Conservation (phyloP, 2,329 filamentous ascomycete species). For the Colletotrichum gigasporum region DNA sequence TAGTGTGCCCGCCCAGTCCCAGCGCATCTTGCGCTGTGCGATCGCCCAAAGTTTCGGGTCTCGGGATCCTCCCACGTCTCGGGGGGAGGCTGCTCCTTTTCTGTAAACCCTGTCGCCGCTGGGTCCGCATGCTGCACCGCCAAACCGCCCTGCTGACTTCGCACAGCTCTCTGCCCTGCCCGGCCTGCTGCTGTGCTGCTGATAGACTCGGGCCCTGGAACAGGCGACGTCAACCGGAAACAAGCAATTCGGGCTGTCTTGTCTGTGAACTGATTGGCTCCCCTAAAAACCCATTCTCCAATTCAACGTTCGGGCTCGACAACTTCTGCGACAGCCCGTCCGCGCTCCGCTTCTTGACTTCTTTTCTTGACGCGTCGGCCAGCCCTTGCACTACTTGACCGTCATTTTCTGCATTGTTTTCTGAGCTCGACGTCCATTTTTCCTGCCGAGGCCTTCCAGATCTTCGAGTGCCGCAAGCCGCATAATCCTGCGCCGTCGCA, state of each 20-base stretch:
- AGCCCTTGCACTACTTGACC: neutral
- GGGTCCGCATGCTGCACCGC: too few relatives aligned
- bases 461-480: neutral
- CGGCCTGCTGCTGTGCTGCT: neutral
- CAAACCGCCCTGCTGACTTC: neutral
- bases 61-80: constrained; percentile 22
- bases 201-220: neutral
- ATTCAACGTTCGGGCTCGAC: constrained; percentile 15
- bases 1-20: constrained; percentile 6
- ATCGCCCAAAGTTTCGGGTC: constrained; percentile 22
- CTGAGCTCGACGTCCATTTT: neutral
- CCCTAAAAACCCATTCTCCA: constrained; percentile 9
- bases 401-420: neutral
- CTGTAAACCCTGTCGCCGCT: constrained; percentile 14
- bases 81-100: neutral
- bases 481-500: neutral
- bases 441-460: neutral
- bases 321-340: constrained; percentile 19
- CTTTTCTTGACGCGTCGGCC: constrained; percentile 27
- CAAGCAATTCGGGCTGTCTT: constrained; percentile 27
- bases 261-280: constrained; percentile 20
- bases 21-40: constrained; percentile 12
- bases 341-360: constrained; percentile 23
- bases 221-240: constrained; percentile 25
- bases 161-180: neutral